phyloP scores from a whole-genome alignment of 2,329 filamentous ascomycete genomes.

The Xylariaceae sp. region DNA sequence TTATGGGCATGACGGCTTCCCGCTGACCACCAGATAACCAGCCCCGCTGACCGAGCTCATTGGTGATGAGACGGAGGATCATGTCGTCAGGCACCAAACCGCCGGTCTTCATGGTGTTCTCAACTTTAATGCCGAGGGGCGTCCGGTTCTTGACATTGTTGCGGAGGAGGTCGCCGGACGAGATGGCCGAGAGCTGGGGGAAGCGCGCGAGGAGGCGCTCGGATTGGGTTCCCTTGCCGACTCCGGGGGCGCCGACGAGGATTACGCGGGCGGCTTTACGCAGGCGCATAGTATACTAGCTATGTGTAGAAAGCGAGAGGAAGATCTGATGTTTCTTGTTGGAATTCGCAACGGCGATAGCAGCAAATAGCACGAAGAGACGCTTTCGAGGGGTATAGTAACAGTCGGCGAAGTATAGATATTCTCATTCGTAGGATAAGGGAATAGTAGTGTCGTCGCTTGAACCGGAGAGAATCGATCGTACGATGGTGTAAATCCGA shows the following conservation, averaged over 20 bases:
- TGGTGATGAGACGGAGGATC: slow-evolving; percentile 88
- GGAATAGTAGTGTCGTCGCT: no score
- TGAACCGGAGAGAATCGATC: no score
- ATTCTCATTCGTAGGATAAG: no score
- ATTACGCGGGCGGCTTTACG: slow-evolving; percentile 85
- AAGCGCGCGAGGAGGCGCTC: slow-evolving; percentile 83
- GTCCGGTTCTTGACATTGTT: slow-evolving; percentile 89
- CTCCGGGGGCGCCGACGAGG: slow-evolving; percentile 90
- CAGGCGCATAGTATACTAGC: slow-evolving; percentile 58
- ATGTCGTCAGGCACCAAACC: slow-evolving; percentile 87
- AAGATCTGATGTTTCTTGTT: no score
- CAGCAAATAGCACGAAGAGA: no score
- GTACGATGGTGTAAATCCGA: no score
- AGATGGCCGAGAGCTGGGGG: slow-evolving; percentile 84
- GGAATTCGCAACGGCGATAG: no score
- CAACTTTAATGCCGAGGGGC: slow-evolving; percentile 84
- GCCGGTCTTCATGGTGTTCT: slow-evolving; percentile 81
- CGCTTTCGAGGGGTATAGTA: no score
- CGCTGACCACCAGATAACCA: slow-evolving; percentile 64
- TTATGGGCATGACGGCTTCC: slow-evolving; percentile 51
- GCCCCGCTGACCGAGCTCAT: slow-evolving; percentile 78
- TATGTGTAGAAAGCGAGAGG: no score
- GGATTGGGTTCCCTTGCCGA: slow-evolving; percentile 94
- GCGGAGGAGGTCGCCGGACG: slow-evolving; percentile 86
- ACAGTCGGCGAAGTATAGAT: no score